A percentile compares a stretch with the other conserved stretches of the same genome.
phyloP scores from a whole-genome alignment of 2,329 filamentous ascomycete species.

The Penicillium sp. region DNA sequence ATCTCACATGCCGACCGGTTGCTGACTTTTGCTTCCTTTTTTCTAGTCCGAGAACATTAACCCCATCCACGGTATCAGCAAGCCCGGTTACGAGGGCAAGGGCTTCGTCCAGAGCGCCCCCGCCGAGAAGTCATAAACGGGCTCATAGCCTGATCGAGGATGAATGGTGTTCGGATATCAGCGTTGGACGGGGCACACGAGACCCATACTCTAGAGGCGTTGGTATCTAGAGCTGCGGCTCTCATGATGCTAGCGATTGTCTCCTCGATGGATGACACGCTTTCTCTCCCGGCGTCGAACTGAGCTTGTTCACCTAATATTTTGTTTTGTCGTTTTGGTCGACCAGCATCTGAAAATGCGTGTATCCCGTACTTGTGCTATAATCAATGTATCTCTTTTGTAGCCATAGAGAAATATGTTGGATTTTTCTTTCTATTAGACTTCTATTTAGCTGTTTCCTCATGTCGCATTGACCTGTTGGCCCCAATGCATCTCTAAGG shows the following conservation, averaged over 20 bases:
- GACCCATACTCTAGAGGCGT: neutral
- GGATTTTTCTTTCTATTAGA: conserved; percentile 5
- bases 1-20: conserved; percentile 13
- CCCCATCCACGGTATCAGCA: conserved; percentile 80
- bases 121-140: conserved; percentile 39
- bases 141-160: conserved; percentile 19
- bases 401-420: conserved; percentile 36
- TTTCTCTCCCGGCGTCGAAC: conserved; percentile 10
- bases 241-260: conserved; percentile 13
- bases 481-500: neutral
- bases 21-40: conserved; percentile 18
- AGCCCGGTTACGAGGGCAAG: conserved; percentile 74
- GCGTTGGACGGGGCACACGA: conserved; percentile 4
- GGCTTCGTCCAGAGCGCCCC: conserved; percentile 70
- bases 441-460: neutral
- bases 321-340: conserved; percentile 27
- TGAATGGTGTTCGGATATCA: conserved; percentile 26
- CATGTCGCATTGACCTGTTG: conserved; percentile 8
- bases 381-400: conserved; percentile 47
- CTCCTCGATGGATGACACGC: conserved; percentile 12
- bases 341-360: conserved; percentile 36
- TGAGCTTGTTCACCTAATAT: conserved; percentile 16
- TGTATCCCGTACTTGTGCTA: conserved; percentile 46
- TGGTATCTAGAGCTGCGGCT: neutral
- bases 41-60: conserved; percentile 77